Percentiles rank a stretch among this genome's conserved stretches.
These are phyloP conservation scores for Lecanicillium sp. DNA, from an alignment of 2,329 filamentous ascomycete species.

Conservation along the genomic window DNA sequence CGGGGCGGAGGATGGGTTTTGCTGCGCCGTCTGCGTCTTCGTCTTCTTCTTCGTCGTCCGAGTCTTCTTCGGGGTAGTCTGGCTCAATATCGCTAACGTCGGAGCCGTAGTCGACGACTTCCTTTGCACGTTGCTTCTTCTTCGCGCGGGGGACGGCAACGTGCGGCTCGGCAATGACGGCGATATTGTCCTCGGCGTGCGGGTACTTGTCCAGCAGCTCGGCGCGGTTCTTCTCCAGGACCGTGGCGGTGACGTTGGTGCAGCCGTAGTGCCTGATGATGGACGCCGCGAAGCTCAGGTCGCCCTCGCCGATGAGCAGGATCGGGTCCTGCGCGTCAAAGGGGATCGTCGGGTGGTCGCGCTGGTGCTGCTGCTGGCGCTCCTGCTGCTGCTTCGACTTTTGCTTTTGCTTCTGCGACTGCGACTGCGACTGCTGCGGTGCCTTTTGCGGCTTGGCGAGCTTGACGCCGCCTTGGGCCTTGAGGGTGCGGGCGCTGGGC, in stretches of 20 bases:
- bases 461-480: too few relatives aligned
- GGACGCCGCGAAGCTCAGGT: conserved; percentile 69
- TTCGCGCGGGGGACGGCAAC: conserved; percentile 3
- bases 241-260: conserved; percentile 60
- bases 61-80: conserved; percentile 8
- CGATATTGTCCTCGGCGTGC: conserved; percentile 53
- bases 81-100: not conserved
- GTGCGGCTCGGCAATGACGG: conserved; percentile 30
- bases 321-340: conserved; percentile 61
- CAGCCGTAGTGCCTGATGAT: conserved; percentile 60
- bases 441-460: not conserved
- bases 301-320: conserved; percentile 71
- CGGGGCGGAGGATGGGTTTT: conserved; percentile 11
- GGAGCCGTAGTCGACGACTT: conserved; percentile 7
- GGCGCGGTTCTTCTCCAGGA: conserved; percentile 49
- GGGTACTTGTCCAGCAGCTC: conserved; percentile 69
- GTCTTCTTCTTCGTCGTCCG: conserved; percentile 9
- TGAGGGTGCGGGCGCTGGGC: not conserved
- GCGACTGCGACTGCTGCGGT: not conserved
- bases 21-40: conserved; percentile 13
- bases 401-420: conserved; percentile 1
- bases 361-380: conserved; percentile 17
- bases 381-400: conserved; percentile 11
- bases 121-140: conserved; percentile 24
- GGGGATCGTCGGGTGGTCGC: conserved; percentile 49